Evolutionary conservation across 441 rosid genomes (phyloP).

Genomic region (Corymbia citriodora): DNA sequence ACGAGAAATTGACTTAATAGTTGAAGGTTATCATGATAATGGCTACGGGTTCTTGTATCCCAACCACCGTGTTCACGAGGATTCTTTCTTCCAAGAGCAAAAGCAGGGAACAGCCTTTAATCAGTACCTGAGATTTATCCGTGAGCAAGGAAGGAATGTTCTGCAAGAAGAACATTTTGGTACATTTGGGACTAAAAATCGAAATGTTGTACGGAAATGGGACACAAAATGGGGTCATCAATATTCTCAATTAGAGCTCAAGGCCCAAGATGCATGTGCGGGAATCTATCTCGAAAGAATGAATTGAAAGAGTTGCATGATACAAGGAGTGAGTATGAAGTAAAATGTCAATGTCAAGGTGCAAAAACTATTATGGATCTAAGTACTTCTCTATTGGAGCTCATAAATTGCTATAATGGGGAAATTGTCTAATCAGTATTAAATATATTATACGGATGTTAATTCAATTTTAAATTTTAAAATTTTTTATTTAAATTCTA

Average conservation of each 20-base stretch:
- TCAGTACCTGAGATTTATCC: not conserved
- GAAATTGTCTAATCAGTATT: not conserved
- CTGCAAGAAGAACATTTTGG: not conserved
- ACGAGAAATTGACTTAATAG: not conserved
- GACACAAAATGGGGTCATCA: not conserved
- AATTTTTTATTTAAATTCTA: not conserved
- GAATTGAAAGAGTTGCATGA: not conserved
- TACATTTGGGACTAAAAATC: not conserved
- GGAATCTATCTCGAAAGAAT: not conserved
- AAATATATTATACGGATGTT: not conserved
- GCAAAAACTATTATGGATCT: not conserved
- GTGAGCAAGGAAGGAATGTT: not conserved
- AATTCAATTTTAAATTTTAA: not conserved
- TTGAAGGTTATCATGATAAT: not conserved
- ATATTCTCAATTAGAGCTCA: not conserved
- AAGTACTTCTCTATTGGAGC: not conserved
- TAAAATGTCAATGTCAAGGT: not conserved
- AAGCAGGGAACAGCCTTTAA: not conserved
- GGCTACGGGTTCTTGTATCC: not conserved
- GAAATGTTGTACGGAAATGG: not conserved
- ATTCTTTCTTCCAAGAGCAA: not conserved
- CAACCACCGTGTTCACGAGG: not conserved
- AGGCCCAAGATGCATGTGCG: not conserved
- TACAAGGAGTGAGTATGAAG: not conserved
- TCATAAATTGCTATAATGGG: not conserved